phyloP scores from a whole-genome alignment of 2,329 filamentous ascomycete species.

The Microdochium paspali region DNA sequence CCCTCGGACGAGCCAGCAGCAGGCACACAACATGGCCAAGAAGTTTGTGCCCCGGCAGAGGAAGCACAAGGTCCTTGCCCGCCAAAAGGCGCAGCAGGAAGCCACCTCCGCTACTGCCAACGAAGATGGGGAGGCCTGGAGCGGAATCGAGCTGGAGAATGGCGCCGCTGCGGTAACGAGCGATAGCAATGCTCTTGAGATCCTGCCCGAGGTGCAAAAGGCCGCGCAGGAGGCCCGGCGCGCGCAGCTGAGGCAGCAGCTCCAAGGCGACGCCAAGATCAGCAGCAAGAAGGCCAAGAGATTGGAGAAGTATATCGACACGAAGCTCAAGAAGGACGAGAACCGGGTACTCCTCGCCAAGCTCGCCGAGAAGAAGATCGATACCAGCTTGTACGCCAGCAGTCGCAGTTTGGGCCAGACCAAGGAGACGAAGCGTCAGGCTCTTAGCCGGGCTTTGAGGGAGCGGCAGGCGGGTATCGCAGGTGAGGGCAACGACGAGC shows the following conservation, averaged over 20 bases:
- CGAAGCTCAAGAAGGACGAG: slow-evolving; percentile 90
- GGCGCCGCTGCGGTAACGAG: slow-evolving; percentile 19
- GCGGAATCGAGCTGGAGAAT: slow-evolving; percentile 21
- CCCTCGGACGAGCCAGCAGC: slow-evolving; percentile 2
- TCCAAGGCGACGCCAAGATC: slow-evolving; percentile 44
- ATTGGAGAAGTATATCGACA: slow-evolving; percentile 67
- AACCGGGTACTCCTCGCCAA: slow-evolving; percentile 77
- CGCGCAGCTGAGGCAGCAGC: slow-evolving; percentile 42
- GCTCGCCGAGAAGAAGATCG: slow-evolving; percentile 67
- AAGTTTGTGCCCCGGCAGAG: slow-evolving; percentile 55
- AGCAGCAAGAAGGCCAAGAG: slow-evolving; percentile 59
- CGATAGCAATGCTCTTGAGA: slow-evolving; percentile 47
- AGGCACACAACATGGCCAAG: slow-evolving; percentile 31
- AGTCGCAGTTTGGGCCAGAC: slow-evolving; percentile 66
- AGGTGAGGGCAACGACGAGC: slow-evolving; percentile 39
- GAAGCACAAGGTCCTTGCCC: slow-evolving; percentile 61
- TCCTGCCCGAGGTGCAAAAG: slow-evolving; percentile 35
- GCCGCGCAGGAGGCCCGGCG: slow-evolving; percentile 40
- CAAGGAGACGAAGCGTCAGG: slow-evolving; percentile 62
- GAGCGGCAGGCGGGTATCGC: slow-evolving; percentile 57
- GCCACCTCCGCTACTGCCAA: neutral
- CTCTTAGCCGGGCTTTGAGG: slow-evolving; percentile 50
- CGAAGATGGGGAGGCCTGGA: slow-evolving; percentile 27
- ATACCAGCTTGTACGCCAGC: slow-evolving; percentile 73
- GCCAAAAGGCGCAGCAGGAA: slow-evolving; percentile 36